Percentiles rank a stretch among this genome's conserved stretches.
phyloP scores from a whole-genome alignment of 805 yeast genomes.

The Starmerella vaccinii region DNA sequence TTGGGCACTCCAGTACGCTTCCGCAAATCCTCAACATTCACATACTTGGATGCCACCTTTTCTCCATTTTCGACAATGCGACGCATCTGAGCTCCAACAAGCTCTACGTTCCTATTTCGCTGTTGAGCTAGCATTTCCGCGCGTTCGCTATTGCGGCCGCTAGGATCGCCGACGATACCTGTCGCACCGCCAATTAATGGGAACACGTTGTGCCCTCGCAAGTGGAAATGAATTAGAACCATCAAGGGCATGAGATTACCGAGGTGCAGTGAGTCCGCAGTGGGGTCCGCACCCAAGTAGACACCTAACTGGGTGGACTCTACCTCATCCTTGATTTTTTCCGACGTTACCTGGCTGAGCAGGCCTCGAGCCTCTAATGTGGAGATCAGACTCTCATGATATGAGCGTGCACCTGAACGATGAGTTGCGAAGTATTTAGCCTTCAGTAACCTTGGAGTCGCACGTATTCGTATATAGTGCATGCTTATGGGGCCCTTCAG shows the following conservation, averaged over 20 bases:
- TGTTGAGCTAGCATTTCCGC: slow-evolving; percentile 42
- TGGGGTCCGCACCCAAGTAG: slow-evolving; percentile 95
- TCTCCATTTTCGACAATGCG: slow-evolving; percentile 52
- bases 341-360: slow-evolving; percentile 32
- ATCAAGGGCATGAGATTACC: slow-evolving; percentile 85
- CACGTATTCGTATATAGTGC: neutral
- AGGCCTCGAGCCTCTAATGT: slow-evolving; percentile 41
- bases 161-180: slow-evolving; percentile 92
- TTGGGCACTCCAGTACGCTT: neutral
- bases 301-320: slow-evolving; percentile 40
- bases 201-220: slow-evolving; percentile 76
- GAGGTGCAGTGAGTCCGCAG: slow-evolving; percentile 78
- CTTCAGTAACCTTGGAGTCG: too few relatives aligned
- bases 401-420: neutral
- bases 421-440: neutral
- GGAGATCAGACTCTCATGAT: slow-evolving; percentile 26
- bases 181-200: slow-evolving; percentile 75
- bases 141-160: slow-evolving; percentile 78
- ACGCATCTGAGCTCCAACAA: slow-evolving; percentile 53
- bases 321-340: slow-evolving; percentile 20
- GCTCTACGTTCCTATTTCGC: slow-evolving; percentile 46
- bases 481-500: too few relatives aligned
- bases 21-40: slow-evolving; percentile 11
- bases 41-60: slow-evolving; percentile 48
- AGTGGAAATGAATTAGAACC: slow-evolving; percentile 69